Evolutionary conservation across 768 basidiomycete species (phyloP), one percentile per base, ranked within the genome.

Genomic region (Phylloporus sp.): DNA sequence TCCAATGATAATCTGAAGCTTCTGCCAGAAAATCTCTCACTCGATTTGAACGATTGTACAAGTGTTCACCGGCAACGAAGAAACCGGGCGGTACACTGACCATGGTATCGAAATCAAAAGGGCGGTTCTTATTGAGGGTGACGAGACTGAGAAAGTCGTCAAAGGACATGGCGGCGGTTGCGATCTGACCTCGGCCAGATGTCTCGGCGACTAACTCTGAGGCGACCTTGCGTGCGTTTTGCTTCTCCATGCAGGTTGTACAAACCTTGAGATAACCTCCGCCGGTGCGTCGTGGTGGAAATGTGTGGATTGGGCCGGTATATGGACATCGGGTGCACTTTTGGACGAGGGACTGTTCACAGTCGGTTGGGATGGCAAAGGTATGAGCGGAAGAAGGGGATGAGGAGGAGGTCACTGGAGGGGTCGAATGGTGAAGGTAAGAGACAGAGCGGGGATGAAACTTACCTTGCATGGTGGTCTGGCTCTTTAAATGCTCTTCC

Each of bases 1-100:
- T 69, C 67, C 69, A 69, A 31, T 70, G 67, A 45, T 70, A 69
- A 51, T 69, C 69, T 2, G 67, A 69, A 12, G 67, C 67, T 43
- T 70, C 68, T 1, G 67, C 69, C 4, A 69, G 41, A 54, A 59
- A 63, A 44, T 70, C 69, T 54, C 69, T 65, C 56, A 70, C 63
- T 57, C 65, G 63, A 54, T 70, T 69, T 0, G 69, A 71, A 39
- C 67, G 65, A 55, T 69, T 69, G 49, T 70, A 70, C 2, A 70
- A 26, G 38, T 70, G 69, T 57, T 69, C 67, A 3, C 67, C 69
- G 8, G 53, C 65, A 24, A 62, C 55, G 32, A 70, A 69, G 36
- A 69, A 61, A 10, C 69, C 69, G 0, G 63, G 59, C 0, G 60
- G 67, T 13, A 69, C 57, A 49, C 59, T 70, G 55, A 69, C 67